Conservation (phyloP, 1,284 basidiomycete species). For the Ganoderma lucidum region DNA sequence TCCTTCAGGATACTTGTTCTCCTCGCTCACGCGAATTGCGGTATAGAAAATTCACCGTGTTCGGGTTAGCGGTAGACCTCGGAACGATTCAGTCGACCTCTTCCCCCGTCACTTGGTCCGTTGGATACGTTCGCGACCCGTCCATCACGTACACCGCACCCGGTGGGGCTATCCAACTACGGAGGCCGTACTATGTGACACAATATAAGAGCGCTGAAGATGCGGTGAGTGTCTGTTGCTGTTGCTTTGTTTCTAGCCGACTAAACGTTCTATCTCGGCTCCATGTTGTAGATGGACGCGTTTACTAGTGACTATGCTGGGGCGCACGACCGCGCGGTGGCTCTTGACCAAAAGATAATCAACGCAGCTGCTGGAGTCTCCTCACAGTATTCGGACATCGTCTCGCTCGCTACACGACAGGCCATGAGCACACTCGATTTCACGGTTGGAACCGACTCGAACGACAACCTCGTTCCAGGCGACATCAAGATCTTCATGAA, state of each 20-base stretch:
- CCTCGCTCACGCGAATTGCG: not conserved
- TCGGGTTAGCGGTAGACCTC: constrained; percentile 34
- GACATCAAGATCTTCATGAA: constrained; percentile 60
- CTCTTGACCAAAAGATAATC: constrained; percentile 38
- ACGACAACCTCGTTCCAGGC: constrained; percentile 45
- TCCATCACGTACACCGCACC: constrained; percentile 31
- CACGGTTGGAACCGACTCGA: constrained; percentile 40
- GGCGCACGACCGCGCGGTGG: constrained; percentile 31
- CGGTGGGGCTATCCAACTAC: constrained; percentile 32
- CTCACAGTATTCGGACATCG: constrained; percentile 47
- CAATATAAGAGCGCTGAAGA: constrained; percentile 26
- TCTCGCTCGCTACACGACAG: constrained; percentile 51
- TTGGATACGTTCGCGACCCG: constrained; percentile 37
- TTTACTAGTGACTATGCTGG: constrained; percentile 37
- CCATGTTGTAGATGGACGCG: constrained; percentile 33
- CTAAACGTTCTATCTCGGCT: not conserved
- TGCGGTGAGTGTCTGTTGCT: constrained; percentile 29
- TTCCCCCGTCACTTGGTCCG: constrained; percentile 35
- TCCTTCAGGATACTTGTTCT: not conserved
- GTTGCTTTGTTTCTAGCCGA: not conserved
- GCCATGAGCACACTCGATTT: constrained; percentile 49
- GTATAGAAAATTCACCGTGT: constrained; percentile 31
- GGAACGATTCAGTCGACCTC: constrained; percentile 33
- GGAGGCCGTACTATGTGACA: constrained; percentile 38
- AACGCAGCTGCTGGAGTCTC: constrained; percentile 35